Evolutionary conservation across 75 land plant genomes (phyloP).

Genomic region (Adiantum capillusveneris): DNA sequence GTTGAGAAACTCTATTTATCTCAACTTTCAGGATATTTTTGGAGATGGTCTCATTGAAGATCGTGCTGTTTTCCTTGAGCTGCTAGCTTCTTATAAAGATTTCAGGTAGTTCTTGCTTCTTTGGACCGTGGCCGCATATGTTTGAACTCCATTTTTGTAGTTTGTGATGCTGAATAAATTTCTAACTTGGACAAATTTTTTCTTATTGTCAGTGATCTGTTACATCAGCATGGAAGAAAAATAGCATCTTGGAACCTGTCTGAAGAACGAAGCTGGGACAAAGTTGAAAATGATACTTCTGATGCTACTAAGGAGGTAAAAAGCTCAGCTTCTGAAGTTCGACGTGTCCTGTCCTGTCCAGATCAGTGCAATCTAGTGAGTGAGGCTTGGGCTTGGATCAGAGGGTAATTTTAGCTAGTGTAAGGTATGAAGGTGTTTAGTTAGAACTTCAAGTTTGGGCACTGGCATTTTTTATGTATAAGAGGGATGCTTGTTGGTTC

Average conservation of each 20-base stretch:
- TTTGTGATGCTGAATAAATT: too few relatives aligned
- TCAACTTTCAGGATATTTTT: slow-evolving; percentile 66
- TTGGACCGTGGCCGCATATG: background rate
- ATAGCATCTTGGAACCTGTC: slow-evolving; percentile 15
- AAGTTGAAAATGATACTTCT: background rate
- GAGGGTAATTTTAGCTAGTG: too few relatives aligned
- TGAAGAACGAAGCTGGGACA: slow-evolving; percentile 11
- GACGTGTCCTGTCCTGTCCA: too few relatives aligned
- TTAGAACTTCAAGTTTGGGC: too few relatives aligned
- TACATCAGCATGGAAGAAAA: slow-evolving; percentile 12
- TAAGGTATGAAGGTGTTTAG: too few relatives aligned
- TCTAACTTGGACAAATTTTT: too few relatives aligned
- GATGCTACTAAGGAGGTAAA: slow-evolving; percentile 2
- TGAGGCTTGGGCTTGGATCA: too few relatives aligned
- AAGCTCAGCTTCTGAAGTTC: too few relatives aligned
- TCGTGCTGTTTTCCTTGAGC: slow-evolving; percentile 53
- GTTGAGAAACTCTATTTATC: too few relatives aligned
- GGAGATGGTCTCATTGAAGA: slow-evolving; percentile 65
- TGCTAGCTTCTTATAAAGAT: slow-evolving; percentile 16
- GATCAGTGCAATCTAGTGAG: too few relatives aligned
- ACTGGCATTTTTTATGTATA: too few relatives aligned
- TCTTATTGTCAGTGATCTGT: background rate
- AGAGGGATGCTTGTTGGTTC: too few relatives aligned
- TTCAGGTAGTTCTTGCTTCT: background rate
- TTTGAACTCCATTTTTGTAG: background rate